Base-by-base conservation (phyloP, 139 green algal genomes). In the Chlorella sp. region DNA sequence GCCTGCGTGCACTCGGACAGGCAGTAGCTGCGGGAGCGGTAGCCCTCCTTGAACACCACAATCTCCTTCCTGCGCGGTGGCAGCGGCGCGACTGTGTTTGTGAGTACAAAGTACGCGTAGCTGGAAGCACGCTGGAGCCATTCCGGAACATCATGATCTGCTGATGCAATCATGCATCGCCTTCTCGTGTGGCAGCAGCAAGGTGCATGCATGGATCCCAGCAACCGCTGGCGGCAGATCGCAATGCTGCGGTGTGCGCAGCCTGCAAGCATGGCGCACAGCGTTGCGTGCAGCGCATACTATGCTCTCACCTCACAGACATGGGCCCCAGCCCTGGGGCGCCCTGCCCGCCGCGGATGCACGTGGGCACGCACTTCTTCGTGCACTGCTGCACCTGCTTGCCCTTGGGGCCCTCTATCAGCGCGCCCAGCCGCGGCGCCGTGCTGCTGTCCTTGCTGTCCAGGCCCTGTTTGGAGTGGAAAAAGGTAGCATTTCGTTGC, bases 11-110 rank as follows among this genome's bases (percentile, higher is more conserved):
- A 92, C 74, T 92, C 87, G 0, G 63, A 85, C 62, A 92, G 69
- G 85, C 92, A 95, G 83, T 95, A 95, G 60, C 69, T 57, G 18
- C 92, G 81, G 41, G 68, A 88, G 34, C 90, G 75, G 86, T 92
- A 95, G 21, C 86, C 90, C 62, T 94, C 89, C 63, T 96, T 95
- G 87, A 96, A 96, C 7, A 96, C 93, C 12, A 94, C 82, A 0
- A 89, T 73, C 65, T 95, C 93, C 60, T 81, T 90, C 2, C 93
- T 83, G 55, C 38, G 28, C 6, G 26, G 28, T 28, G 55, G 20
- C 13, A 9, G 44, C 25, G 16, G 44, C 60, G 20, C 65, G 9
- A n/a, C n/a, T n/a, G n/a, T n/a, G n/a, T n/a, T n/a, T n/a, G n/a
- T n/a, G n/a, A n/a, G n/a, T n/a, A n/a, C n/a, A n/a, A n/a, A n/a